Base-by-base conservation (phyloP, 1,139 yeast species). In the Cylindricascospora bacillispora region DNA sequence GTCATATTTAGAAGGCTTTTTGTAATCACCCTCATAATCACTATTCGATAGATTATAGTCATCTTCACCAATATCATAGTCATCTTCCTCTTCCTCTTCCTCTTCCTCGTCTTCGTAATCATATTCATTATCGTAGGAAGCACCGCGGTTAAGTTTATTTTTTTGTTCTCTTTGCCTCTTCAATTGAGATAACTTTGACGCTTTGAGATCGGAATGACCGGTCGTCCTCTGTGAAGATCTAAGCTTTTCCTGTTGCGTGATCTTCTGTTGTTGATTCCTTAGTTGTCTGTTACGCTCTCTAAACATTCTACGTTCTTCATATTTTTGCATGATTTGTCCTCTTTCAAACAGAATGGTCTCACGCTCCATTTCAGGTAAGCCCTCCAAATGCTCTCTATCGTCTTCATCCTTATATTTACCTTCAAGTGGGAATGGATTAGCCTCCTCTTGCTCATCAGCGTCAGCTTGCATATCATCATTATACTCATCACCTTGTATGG, bases 261-360 rank as follows among this genome's bases (percentile, higher is more conserved):
- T 52, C 20, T 39, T 41, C 33, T 38, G 38, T 37, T 60, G 63
- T 29, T 62, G 67, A 35, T 57, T 60, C 40, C 62, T 60, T 40
- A 75, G 69, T 41, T 72, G 69, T 45, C 62, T 67, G 44, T 83
- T 77, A 57, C 97, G 76, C 49, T 82, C 77, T 22, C 80, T 82
- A 47, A 92, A 72, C 47, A 78, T 75, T 49, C 70, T 70, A 53
- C 82, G 72, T 57, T 89, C 97, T 35, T 79, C 75, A 56, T 65
- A 85, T 40, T 78, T 71, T 52, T 86, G 93, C 74, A 83, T 73
- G 43, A 82, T 93, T 56, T 85, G 95, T 4, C 82, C 70, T 56
- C 99, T 81, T 37, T 89, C 97, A 46, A 82, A 92, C 37, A 89
- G 67, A 35, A 83, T 71, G 44, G 81, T 76, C 61, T 89, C 98